phyloP scores from a whole-genome alignment of 306 rosid species.

The Mucuna pruriens region DNA sequence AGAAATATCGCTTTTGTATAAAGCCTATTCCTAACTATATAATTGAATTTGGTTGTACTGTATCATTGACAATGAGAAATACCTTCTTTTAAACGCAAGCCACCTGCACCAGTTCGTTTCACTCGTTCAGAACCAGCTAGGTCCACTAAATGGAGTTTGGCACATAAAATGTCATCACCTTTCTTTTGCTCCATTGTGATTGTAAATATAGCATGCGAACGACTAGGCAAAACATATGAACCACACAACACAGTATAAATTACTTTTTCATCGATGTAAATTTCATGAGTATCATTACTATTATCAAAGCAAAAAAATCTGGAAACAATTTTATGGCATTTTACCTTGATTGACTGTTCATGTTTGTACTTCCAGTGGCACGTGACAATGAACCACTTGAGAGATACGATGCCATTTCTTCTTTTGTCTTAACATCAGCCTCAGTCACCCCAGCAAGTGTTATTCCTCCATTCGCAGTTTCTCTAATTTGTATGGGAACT shows the following conservation, averaged over 20 bases:
- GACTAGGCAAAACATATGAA: conserved; percentile 54
- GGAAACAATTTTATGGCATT: conserved; percentile 1
- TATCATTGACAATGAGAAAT: conserved; percentile 32
- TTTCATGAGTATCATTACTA: not conserved
- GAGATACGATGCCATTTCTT: conserved; percentile 82
- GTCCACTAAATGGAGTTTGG: conserved; percentile 92
- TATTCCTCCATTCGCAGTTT: conserved; percentile 83
- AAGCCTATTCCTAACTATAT: not conserved
- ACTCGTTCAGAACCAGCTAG: conserved; percentile 98
- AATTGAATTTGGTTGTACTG: not conserved
- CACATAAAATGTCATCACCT: conserved; percentile 84
- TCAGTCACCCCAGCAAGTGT: conserved; percentile 91
- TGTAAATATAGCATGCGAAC: conserved; percentile 97
- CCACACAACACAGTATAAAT: conserved; percentile 11
- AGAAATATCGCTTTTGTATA: not conserved
- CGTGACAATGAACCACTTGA: conserved; percentile 75
- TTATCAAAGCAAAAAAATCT: not conserved
- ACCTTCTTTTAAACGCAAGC: conserved; percentile 97
- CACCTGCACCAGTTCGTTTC: conserved; percentile 95
- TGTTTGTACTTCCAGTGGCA: conserved; percentile 93
- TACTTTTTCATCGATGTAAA: conserved; percentile 35
- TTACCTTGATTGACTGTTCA: conserved; percentile 96
- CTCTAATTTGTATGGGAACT: conserved; percentile 91
- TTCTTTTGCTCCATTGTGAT: conserved; percentile 94
- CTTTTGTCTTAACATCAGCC: conserved; percentile 76